phyloP scores from a whole-genome alignment of 192 early-diverging fungal species.

The Coemansia javaensis region DNA sequence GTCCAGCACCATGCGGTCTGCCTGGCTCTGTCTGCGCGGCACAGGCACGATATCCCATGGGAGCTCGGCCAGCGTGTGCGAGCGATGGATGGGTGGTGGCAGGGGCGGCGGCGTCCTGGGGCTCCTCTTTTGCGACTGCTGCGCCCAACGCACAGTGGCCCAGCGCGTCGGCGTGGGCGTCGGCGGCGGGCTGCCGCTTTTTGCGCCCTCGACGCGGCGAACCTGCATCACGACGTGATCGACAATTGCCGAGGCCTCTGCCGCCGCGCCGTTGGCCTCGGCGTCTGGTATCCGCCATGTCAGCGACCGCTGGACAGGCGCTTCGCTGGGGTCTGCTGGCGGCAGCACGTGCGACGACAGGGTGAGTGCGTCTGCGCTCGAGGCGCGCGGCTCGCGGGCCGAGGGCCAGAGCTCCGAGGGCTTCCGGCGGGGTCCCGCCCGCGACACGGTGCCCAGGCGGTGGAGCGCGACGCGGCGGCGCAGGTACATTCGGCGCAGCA shows the following conservation, averaged over 20 bases:
- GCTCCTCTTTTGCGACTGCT: background rate
- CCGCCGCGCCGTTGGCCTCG: background rate
- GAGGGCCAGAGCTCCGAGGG: slow-evolving; percentile 14
- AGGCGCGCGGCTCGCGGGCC: background rate
- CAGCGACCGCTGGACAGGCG: too few relatives aligned
- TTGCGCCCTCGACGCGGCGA: background rate
- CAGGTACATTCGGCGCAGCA: slow-evolving; percentile 33
- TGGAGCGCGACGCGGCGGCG: slow-evolving; percentile 20
- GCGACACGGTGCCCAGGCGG: slow-evolving; percentile 16
- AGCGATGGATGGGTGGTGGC: slow-evolving; percentile 8
- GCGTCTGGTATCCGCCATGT: too few relatives aligned
- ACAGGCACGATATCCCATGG: slow-evolving; percentile 34
- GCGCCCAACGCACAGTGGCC: slow-evolving; percentile 7
- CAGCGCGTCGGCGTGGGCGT: slow-evolving; percentile 1
- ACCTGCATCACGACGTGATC: slow-evolving; percentile 7
- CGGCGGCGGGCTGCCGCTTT: background rate
- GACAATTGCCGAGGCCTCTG: slow-evolving; percentile 1
- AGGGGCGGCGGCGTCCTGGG: background rate
- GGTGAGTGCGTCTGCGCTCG: slow-evolving; percentile 6
- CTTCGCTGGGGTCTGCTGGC: too few relatives aligned
- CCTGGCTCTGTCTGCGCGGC: slow-evolving; percentile 8
- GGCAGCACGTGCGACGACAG: slow-evolving; percentile 4
- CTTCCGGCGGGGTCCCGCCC: slow-evolving; percentile 6
- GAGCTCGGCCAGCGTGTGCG: slow-evolving; percentile 21
- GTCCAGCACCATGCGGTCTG: slow-evolving; percentile 7